Percentiles rank a stretch among this genome's conserved stretches.
phyloP scores from a whole-genome alignment of 2,329 filamentous ascomycete genomes.

The Trichoderma harzianum region DNA sequence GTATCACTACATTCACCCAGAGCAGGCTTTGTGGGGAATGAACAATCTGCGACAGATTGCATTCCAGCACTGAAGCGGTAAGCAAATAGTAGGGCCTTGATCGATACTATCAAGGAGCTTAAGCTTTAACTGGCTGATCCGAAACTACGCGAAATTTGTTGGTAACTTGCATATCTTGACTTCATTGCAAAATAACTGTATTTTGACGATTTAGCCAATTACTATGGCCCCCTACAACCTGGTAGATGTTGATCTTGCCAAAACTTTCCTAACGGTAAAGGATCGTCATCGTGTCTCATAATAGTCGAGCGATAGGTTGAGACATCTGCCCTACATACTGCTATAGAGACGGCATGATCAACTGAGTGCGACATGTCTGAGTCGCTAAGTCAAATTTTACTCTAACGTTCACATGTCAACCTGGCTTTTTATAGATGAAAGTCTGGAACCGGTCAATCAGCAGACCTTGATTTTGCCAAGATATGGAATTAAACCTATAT shows the following conservation, averaged over 20 bases:
- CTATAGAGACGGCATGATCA: neutral
- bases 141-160: accelerated
- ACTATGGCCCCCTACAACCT: neutral
- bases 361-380: neutral
- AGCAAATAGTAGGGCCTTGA: neutral
- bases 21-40: neutral
- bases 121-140: neutral
- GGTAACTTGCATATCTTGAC: neutral
- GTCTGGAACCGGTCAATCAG: neutral
- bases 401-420: neutral
- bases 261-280: neutral
- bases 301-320: neutral
- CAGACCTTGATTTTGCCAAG: neutral
- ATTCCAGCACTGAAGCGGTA: neutral
- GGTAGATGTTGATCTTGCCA: neutral
- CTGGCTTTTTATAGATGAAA: neutral
- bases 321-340: neutral
- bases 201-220: neutral
- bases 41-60: neutral
- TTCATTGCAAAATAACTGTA: neutral
- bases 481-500: neutral
- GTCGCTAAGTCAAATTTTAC: neutral
- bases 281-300: neutral
- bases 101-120: neutral
- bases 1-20: neutral